Evolutionary conservation across 164 flowering plant species (phyloP), one percentile per base, ranked within the genome.

Genomic region (Chimonanthus praecox): DNA sequence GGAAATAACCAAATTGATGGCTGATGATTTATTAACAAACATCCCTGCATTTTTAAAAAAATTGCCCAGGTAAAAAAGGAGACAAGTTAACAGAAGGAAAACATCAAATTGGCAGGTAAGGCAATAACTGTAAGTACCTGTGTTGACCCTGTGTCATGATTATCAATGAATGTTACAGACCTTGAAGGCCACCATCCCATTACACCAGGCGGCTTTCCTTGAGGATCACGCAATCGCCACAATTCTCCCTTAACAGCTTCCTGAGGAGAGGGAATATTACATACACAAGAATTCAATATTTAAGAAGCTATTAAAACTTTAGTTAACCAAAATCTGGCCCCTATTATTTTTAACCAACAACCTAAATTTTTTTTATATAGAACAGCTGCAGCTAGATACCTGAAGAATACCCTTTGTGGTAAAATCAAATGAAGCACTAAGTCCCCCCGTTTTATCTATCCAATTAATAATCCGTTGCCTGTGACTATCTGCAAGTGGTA

Each of bases 121-220:
- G 48, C 6, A 21, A 54, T 54, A 7, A 48, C 65, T 54, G 5
- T 10, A 60, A 48, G 5, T 78, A 92, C 98, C 97, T 94, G 97
- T 58, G 97, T 90, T 67, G 98, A 94, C 67, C 98, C 98, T 4
- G 98, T 94, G 63, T 94, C 98, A 81, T 94, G 98, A 79, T 94
- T 94, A 76, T 94, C 98, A 75, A 94, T 63, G 77, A 92, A 90
- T 15, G 98, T 92, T 64, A 88, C 94, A 70, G 97, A 86, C 82
- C 97, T 90, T 70, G 97, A 94, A 76, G 98, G 88, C 97, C 98
- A 94, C 98, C 92, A 92, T 73, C 98, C 98, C 83, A 94, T 76
- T 15, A 94, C 89, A 75, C 98, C 97, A 7, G 97, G 97, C 71
- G 98, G 98, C 81, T 94, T 94, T 78, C 98, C 97, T 80, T 87